Evolutionary conservation across 23 red algal genomes (phyloP).

Genomic region (Gracilaria domingensis): DNA sequence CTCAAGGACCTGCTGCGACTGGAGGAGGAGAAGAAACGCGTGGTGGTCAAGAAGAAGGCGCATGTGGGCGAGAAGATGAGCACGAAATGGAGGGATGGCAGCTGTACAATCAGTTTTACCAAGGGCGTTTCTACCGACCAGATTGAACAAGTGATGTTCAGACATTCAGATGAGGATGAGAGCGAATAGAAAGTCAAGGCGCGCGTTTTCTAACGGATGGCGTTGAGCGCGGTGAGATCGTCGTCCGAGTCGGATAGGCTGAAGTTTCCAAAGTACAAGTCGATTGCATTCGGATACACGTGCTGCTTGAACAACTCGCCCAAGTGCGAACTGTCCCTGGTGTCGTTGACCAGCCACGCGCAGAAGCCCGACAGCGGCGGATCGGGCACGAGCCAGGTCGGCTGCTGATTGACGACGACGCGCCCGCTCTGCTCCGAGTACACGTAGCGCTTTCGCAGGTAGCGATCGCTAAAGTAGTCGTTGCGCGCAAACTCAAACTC

Average conservation of each 20-base stretch:
- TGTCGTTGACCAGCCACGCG: constrained; percentile 35
- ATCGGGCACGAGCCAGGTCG: neutral
- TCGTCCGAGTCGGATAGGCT: neutral
- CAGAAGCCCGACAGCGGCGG: constrained; percentile 24
- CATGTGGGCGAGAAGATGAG: constrained; percentile 21
- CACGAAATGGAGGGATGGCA: neutral
- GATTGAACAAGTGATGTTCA: constrained; percentile 21
- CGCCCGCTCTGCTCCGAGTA: constrained; percentile 42
- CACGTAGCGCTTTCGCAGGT: constrained; percentile 31
- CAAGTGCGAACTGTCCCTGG: constrained; percentile 20
- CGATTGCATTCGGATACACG: constrained; percentile 36
- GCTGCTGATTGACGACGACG: constrained; percentile 7
- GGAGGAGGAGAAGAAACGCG: constrained; percentile 69
- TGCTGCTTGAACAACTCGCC: constrained; percentile 47
- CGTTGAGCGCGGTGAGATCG: neutral
- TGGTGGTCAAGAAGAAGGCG: constrained; percentile 24
- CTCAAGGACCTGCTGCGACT: constrained; percentile 52
- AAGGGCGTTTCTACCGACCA: constrained; percentile 11
- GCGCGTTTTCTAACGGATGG: neutral
- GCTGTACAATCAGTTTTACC: constrained; percentile 18
- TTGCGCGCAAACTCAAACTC: constrained; percentile 31
- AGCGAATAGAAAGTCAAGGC: neutral
- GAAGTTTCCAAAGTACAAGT: constrained; percentile 52
- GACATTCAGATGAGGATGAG: constrained; percentile 19
- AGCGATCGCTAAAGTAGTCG: neutral